Conservation (phyloP, 2,329 filamentous ascomycete species). For the Pseudogymnoascus sp. region DNA sequence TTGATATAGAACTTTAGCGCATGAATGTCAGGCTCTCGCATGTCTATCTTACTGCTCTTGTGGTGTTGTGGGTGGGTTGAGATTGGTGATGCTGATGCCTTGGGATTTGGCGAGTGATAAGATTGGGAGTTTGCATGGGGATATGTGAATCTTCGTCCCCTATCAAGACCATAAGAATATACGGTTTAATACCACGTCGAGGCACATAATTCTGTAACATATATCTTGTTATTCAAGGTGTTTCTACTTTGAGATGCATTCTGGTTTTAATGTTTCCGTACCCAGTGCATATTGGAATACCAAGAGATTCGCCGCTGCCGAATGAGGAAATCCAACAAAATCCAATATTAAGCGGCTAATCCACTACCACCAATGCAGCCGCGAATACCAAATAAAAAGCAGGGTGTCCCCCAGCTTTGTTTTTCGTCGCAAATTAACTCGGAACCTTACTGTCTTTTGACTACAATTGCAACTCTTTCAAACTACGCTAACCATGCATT, state of each 20-base stretch:
- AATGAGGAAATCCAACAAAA: neutral
- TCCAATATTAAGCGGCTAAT: neutral
- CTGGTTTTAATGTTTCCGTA: too few species aligned
- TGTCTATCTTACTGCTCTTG: conserved; percentile 36
- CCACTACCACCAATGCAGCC: neutral
- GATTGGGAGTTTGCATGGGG: neutral
- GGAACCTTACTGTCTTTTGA: neutral
- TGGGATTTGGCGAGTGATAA: neutral
- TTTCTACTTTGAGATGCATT: too few species aligned
- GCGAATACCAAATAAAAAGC: neutral
- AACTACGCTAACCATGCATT: neutral
- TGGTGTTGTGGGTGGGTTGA: too few species aligned
- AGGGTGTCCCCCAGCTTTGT: neutral
- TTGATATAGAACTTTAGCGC: neutral
- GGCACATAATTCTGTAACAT: neutral
- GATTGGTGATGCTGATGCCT: neutral
- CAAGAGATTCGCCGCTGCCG: neutral
- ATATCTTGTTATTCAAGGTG: too few species aligned
- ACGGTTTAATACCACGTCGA: neutral
- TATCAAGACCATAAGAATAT: neutral
- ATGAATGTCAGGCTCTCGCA: neutral
- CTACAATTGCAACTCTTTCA: neutral
- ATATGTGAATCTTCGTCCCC: neutral
- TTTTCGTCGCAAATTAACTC: neutral
- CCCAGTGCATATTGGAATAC: too few species aligned